A percentile compares a stretch with the other conserved stretches of the same genome.
Evolutionary conservation across 192 early-diverging fungal genomes (phyloP).

Genomic region (Chytriomyces sp.): DNA sequence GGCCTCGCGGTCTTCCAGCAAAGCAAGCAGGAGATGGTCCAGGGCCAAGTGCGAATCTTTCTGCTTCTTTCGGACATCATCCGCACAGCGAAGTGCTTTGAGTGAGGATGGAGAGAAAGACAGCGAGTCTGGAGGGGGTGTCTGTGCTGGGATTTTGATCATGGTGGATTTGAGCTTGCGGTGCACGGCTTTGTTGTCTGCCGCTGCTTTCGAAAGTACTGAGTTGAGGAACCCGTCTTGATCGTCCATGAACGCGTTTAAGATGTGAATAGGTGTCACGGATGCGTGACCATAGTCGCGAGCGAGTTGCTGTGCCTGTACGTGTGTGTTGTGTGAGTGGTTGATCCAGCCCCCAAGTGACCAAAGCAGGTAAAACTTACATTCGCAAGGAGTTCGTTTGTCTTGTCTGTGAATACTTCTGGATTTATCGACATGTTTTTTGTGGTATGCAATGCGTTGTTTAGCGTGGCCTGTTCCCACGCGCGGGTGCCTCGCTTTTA

Average conservation of each 20-base stretch:
- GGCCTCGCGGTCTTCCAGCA: constrained; percentile 72
- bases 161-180: constrained; percentile 79
- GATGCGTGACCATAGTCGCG: constrained; percentile 77
- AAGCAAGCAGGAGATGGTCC: constrained; percentile 88
- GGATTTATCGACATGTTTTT: constrained; percentile 53
- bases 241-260: constrained; percentile 79
- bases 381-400: constrained; percentile 67
- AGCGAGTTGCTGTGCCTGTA: constrained; percentile 56
- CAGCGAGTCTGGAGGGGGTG: constrained; percentile 80
- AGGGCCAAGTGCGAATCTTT: constrained; percentile 88
- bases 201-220: constrained; percentile 84
- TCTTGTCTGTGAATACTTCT: constrained; percentile 87
- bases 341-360: neutral
- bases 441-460: too few relatives aligned
- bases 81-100: constrained; percentile 74
- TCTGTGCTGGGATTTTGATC: constrained; percentile 81
- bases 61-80: constrained; percentile 82
- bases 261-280: constrained; percentile 82
- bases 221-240: constrained; percentile 79
- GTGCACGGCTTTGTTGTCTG: constrained; percentile 73
- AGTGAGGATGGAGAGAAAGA: constrained; percentile 64
- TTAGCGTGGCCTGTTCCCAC: too few relatives aligned
- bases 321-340: neutral
- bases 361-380: neutral
- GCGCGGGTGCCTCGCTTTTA: too few relatives aligned